A percentile compares a stretch with the other conserved stretches of the same genome.
Evolutionary conservation across 2,329 filamentous ascomycete genomes (phyloP).

Genomic region (Emmonsiellopsis sp.): DNA sequence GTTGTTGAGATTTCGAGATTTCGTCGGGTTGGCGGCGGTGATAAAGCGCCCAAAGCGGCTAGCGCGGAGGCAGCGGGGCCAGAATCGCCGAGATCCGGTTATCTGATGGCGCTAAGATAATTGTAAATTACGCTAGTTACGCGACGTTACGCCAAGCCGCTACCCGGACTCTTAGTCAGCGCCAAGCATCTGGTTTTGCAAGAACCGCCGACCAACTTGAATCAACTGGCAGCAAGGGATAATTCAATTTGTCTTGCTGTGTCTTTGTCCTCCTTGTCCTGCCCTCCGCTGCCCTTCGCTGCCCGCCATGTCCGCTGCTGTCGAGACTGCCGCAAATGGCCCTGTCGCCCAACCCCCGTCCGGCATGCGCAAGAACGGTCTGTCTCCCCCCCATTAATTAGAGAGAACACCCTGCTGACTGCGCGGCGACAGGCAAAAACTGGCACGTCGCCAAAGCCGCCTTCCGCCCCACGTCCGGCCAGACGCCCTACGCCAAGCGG

Average conservation of each 20-base stretch:
- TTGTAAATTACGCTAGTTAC: not conserved
- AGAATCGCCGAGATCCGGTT: constrained; percentile 28
- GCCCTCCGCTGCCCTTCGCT: not conserved
- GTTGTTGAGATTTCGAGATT: not conserved
- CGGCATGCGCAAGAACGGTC: constrained; percentile 4
- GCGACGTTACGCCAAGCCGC: too few relatives aligned
- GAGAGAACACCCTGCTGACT: not conserved
- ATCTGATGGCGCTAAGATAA: constrained; percentile 31
- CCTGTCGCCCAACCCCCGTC: not conserved
- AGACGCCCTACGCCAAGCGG: constrained; percentile 71
- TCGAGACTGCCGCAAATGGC: not conserved
- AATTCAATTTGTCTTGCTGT: too few relatives aligned
- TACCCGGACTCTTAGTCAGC: too few relatives aligned
- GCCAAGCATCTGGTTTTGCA: too few relatives aligned
- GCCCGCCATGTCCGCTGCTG: not conserved
- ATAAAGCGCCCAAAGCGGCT: not conserved
- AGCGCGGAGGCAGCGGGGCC: not conserved
- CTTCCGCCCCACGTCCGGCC: constrained; percentile 71
- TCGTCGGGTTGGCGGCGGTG: not conserved
- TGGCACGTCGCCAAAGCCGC: constrained; percentile 79
- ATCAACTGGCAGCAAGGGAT: too few relatives aligned
- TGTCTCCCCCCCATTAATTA: not conserved
- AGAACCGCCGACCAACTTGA: too few relatives aligned
- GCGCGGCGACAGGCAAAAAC: constrained; percentile 63
- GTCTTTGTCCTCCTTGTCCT: not conserved